phyloP scores from a whole-genome alignment of 768 basidiomycete genomes.

The Coprinopsis marcescibilis region DNA sequence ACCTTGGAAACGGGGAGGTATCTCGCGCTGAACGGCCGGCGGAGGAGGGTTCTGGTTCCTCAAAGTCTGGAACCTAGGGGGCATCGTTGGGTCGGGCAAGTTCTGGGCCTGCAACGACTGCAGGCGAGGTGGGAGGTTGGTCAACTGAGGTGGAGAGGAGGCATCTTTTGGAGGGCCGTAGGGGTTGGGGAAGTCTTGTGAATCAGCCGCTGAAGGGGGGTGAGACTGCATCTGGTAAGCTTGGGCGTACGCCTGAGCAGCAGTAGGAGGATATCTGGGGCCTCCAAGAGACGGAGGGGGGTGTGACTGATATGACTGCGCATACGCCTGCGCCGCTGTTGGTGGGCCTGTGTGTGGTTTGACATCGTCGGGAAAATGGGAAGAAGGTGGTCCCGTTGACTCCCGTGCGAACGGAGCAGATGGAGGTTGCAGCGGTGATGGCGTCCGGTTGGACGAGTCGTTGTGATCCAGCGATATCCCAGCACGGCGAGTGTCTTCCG shows the following conservation, averaged over 20 bases:
- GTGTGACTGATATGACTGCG: not conserved
- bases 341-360: not conserved
- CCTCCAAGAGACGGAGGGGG: not conserved
- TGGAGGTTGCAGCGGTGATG: not conserved
- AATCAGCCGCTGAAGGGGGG: not conserved
- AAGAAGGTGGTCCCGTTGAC: not conserved
- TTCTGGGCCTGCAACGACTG: not conserved
- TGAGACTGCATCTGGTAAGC: not conserved
- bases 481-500: not conserved
- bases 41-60: not conserved
- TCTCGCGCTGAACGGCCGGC: not conserved
- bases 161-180: not conserved
- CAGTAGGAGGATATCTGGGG: not conserved
- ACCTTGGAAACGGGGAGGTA: constrained; percentile 2
- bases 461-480: too few relatives aligned
- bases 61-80: constrained; percentile 3
- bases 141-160: not conserved
- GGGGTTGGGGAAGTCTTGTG: not conserved
- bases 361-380: not conserved
- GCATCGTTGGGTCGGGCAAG: not conserved
- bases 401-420: not conserved
- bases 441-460: not conserved
- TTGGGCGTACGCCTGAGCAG: constrained; percentile 2
- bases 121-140: not conserved
- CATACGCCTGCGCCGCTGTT: not conserved